Evolutionary conservation across 2,329 filamentous ascomycete genomes (phyloP).

Genomic region (Phyllosticta citrichinensis): DNA sequence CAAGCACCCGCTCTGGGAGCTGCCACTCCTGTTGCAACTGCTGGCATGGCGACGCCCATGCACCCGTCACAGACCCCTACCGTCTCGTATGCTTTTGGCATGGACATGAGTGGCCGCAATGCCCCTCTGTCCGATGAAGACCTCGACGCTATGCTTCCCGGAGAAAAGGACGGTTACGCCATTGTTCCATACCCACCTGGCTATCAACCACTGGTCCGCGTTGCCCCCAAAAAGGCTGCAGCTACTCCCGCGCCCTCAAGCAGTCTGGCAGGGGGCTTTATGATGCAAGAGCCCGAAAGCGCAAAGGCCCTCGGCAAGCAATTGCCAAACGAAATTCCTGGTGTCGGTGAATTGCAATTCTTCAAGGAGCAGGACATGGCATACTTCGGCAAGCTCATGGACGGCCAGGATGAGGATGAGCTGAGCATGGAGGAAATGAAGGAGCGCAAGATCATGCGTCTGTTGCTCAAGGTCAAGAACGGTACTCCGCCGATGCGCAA

Average conservation of each 20-base stretch:
- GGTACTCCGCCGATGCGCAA: conserved; percentile 98
- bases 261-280: conserved; percentile 65
- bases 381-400: conserved; percentile 95
- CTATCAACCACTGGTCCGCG: conserved; percentile 67
- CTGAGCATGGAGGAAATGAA: conserved; percentile 90
- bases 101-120: conserved; percentile 70
- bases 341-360: conserved; percentile 91
- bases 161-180: conserved; percentile 71
- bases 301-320: conserved; percentile 76
- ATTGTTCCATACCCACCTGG: conserved; percentile 83
- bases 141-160: conserved; percentile 77
- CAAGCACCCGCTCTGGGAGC: conserved; percentile 59
- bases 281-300: conserved; percentile 93
- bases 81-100: conserved; percentile 58
- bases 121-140: conserved; percentile 85
- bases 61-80: conserved; percentile 52
- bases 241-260: conserved; percentile 57
- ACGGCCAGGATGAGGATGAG: conserved; percentile 82
- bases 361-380: conserved; percentile 99
- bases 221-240: conserved; percentile 64
- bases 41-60: conserved; percentile 68
- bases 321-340: conserved; percentile 88
- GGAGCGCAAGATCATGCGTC: conserved; percentile 95
- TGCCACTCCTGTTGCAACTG: conserved; percentile 63
- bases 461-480: conserved; percentile 97